Conservation (phyloP, 1,284 basidiomycete species). For the Crepidotus sp. region DNA sequence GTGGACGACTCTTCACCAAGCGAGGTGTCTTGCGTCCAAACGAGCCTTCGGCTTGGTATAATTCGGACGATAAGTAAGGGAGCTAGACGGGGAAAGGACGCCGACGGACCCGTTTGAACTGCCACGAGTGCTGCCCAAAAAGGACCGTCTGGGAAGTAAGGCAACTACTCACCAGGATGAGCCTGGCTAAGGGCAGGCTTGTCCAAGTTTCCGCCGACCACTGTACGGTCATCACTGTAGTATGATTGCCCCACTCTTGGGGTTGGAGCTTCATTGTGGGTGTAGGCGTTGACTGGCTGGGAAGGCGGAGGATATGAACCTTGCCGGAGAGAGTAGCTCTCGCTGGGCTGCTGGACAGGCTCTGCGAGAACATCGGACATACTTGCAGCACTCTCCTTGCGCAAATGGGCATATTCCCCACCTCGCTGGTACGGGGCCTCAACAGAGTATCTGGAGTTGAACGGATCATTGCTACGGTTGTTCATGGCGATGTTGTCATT, state of each 20-base stretch:
- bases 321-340: constrained; percentile 30
- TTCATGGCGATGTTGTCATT: constrained; percentile 55
- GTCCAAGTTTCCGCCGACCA: constrained; percentile 26
- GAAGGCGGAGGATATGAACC: constrained; percentile 25
- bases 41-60: constrained; percentile 39
- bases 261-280: constrained; percentile 37
- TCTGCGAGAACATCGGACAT: constrained; percentile 46
- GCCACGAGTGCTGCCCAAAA: constrained; percentile 20
- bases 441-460: constrained; percentile 50
- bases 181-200: constrained; percentile 34
- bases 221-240: constrained; percentile 27
- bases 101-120: constrained; percentile 21
- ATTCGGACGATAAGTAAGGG: constrained; percentile 18
- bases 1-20: constrained; percentile 22
- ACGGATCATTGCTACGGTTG: constrained; percentile 58
- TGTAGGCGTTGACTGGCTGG: constrained; percentile 31
- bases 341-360: constrained; percentile 39
- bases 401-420: constrained; percentile 33
- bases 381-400: constrained; percentile 47
- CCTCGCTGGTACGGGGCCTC: constrained; percentile 29
- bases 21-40: constrained; percentile 46
- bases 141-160: constrained; percentile 15
- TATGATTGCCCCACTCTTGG: constrained; percentile 24
- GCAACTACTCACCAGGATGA: constrained; percentile 43
- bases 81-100: constrained; percentile 12